phyloP scores from a whole-genome alignment of 73 alveolate genomes.

The Uronychia binucleata region DNA sequence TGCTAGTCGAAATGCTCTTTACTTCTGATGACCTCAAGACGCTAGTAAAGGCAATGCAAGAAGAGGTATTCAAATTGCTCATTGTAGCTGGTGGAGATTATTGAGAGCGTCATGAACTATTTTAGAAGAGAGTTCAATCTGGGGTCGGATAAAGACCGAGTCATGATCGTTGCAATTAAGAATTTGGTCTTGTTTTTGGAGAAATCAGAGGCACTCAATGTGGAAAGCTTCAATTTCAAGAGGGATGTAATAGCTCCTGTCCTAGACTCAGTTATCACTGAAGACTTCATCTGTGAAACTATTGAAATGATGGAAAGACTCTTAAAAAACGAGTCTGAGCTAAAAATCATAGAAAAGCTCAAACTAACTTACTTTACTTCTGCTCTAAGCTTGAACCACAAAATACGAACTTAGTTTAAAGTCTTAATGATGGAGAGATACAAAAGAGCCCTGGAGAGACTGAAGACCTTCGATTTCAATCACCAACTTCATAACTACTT shows the following conservation, averaged over 20 bases:
- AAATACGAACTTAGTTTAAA: background rate
- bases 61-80: background rate
- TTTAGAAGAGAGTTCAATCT: background rate
- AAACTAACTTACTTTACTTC: background rate
- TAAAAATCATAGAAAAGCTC: background rate
- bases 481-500: background rate
- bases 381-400: background rate
- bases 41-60: background rate
- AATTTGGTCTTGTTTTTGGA: background rate
- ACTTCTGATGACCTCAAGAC: background rate
- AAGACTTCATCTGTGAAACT: background rate
- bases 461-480: background rate
- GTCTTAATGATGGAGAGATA: background rate
- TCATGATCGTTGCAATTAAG: background rate
- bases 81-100: background rate
- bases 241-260: background rate
- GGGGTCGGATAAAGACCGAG: background rate
- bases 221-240: background rate
- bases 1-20: background rate
- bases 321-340: background rate
- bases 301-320: background rate
- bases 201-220: background rate
- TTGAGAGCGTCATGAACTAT: background rate
- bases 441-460: background rate
- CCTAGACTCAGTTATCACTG: background rate